These are phyloP conservation scores for Cryphonectria nitschkei DNA, from an alignment of 2,329 filamentous ascomycete species.

Conservation along the genomic window DNA sequence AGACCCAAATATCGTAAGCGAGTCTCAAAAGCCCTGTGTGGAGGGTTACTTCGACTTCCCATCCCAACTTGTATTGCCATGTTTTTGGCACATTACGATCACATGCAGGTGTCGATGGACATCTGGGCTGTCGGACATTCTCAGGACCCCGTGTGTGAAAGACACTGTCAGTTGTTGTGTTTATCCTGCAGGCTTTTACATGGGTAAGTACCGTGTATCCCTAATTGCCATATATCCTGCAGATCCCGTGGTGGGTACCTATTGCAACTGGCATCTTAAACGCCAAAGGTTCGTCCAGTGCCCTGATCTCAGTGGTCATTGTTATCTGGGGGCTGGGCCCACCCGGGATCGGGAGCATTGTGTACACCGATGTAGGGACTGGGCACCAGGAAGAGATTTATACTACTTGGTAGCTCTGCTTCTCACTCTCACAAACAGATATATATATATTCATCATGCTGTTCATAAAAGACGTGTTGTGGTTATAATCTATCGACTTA, in stretches of 20 bases:
- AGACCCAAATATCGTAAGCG: neutral
- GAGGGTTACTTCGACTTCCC: neutral
- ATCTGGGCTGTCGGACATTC: neutral
- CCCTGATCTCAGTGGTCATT: neutral
- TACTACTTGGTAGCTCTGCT: neutral
- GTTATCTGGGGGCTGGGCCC: neutral
- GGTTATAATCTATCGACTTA: neutral
- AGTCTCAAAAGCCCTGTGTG: neutral
- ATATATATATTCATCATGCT: neutral
- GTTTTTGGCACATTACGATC: neutral
- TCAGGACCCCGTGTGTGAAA: neutral
- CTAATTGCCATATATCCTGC: neutral
- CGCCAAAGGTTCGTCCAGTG: no score
- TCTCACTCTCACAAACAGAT: neutral
- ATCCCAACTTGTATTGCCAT: neutral
- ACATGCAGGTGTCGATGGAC: neutral
- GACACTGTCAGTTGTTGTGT: neutral
- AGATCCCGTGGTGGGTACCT: neutral
- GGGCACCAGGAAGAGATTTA: neutral
- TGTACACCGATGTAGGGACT: neutral
- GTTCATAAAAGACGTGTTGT: neutral
- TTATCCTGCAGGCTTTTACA: neutral
- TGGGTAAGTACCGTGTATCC: neutral
- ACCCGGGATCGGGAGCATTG: neutral
- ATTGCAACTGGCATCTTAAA: neutral